phyloP scores from a whole-genome alignment of 352 stramenopile genomes.

The Phytophthora ramorum region DNA sequence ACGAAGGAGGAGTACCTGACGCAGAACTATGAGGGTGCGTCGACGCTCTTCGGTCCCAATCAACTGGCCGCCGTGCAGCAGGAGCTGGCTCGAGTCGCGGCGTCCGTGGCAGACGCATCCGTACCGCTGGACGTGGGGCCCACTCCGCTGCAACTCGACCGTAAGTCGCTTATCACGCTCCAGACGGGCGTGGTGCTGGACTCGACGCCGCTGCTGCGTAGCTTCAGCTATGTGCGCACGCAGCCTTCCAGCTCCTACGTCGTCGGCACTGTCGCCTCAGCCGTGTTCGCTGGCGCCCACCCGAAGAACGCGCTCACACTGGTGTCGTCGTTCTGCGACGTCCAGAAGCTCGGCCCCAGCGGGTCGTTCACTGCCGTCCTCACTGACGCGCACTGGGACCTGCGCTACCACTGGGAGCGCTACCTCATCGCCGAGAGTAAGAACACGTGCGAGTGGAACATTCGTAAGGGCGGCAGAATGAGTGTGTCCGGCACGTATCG shows the following conservation, averaged over 20 bases:
- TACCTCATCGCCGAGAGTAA: constrained; percentile 43
- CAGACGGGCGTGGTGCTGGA: constrained; percentile 49
- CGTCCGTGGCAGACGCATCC: constrained; percentile 28
- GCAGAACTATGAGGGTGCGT: constrained; percentile 81
- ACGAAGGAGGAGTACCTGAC: constrained; percentile 66
- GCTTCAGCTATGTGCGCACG: constrained; percentile 36
- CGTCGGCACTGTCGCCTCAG: constrained; percentile 40
- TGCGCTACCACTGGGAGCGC: constrained; percentile 53
- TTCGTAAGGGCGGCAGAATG: constrained; percentile 35
- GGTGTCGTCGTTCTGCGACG: constrained; percentile 58
- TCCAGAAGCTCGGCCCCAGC: constrained; percentile 36
- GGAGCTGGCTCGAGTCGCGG: constrained; percentile 50
- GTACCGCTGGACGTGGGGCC: constrained; percentile 41
- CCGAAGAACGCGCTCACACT: constrained; percentile 49
- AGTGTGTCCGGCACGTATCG: constrained; percentile 49
- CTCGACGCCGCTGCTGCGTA: constrained; percentile 19
- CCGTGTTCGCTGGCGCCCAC: constrained; percentile 53
- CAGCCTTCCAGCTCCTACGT: constrained; percentile 37
- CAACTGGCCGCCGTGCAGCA: constrained; percentile 63
- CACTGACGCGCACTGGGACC: constrained; percentile 62
- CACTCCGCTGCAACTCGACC: constrained; percentile 45
- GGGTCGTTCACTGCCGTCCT: constrained; percentile 38
- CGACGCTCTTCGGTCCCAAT: constrained; percentile 74
- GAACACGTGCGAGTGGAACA: constrained; percentile 54
- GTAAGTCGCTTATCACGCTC: constrained; percentile 37